These are phyloP conservation scores for Fraxinus xanthoxyloides DNA, from an alignment of 305 asterid genomes.

Conservation along the genomic window DNA sequence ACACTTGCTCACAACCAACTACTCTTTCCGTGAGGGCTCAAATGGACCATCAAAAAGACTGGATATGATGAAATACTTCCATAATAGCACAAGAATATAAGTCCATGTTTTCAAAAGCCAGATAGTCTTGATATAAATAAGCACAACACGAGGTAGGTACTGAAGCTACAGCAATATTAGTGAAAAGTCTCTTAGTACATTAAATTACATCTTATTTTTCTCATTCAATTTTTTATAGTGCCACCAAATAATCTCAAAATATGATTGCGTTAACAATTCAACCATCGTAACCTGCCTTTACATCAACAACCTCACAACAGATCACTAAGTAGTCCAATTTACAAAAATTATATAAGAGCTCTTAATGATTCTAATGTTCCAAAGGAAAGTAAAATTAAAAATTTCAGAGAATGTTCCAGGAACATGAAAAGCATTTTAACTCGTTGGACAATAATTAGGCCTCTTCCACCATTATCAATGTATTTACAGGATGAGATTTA, in stretches of 20 bases:
- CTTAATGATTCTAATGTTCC: not conserved
- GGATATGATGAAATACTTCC: not conserved
- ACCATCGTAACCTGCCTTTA: not conserved
- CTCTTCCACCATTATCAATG: not conserved
- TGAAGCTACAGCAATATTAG: not conserved
- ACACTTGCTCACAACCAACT: not conserved
- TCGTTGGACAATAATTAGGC: not conserved
- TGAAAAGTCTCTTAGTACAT: not conserved
- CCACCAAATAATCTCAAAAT: constrained; percentile 1
- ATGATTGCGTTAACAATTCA: not conserved
- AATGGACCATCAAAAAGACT: not conserved
- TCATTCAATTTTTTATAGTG: not conserved
- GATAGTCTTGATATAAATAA: not conserved
- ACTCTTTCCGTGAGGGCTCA: not conserved
- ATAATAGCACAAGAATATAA: not conserved
- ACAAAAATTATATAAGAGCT: not conserved
- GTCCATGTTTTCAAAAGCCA: not conserved
- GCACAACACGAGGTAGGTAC: not conserved
- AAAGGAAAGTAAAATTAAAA: not conserved
- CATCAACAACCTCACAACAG: not conserved
- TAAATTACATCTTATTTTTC: not conserved
- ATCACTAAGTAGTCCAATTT: not conserved
- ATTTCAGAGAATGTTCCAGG: not conserved
- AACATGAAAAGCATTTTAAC: not conserved
- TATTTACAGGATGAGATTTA: not conserved